Conservation (phyloP, 495 filamentous ascomycete species). For the Penicillium steckii region DNA sequence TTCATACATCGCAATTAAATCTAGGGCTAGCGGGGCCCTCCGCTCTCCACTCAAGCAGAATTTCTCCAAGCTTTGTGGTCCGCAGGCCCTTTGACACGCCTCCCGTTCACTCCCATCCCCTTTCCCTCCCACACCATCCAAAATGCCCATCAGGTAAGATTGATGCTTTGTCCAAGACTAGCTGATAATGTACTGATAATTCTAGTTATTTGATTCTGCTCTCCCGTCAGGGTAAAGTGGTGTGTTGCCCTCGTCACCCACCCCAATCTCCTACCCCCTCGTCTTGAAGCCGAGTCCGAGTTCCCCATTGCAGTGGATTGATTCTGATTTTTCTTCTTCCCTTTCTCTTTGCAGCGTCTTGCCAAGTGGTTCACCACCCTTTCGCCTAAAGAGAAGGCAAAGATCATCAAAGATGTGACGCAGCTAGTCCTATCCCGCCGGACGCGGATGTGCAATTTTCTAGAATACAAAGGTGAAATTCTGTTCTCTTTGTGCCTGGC, state of each 20-base stretch:
- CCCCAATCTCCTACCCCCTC: slow-evolving; percentile 27
- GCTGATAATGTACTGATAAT: slow-evolving; percentile 30
- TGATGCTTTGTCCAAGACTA: background rate
- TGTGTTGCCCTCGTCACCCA: slow-evolving; percentile 51
- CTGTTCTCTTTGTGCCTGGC: background rate
- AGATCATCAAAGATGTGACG: slow-evolving; percentile 99
- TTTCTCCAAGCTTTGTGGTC: slow-evolving; percentile 33
- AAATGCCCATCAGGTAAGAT: slow-evolving; percentile 62
- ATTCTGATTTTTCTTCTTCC: slow-evolving; percentile 30
- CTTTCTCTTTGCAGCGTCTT: slow-evolving; percentile 65
- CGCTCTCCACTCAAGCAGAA: slow-evolving; percentile 36
- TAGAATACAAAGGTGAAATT: slow-evolving; percentile 90
- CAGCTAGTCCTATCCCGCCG: slow-evolving; percentile 93
- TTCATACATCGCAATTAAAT: too few relatives aligned
- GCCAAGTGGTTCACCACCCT: slow-evolving; percentile 99
- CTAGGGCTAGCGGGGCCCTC: slow-evolving; percentile 36
- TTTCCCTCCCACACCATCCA: slow-evolving; percentile 8
- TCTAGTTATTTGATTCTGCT: slow-evolving; percentile 93
- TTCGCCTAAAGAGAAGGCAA: slow-evolving; percentile 97
- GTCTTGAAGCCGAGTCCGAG: slow-evolving; percentile 18
- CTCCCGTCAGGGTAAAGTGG: slow-evolving; percentile 98
- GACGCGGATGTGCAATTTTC: slow-evolving; percentile 99
- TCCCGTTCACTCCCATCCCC: slow-evolving; percentile 22
- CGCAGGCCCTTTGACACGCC: slow-evolving; percentile 16
- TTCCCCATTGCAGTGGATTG: slow-evolving; percentile 5